Evolutionary conservation across 1,139 yeast species (phyloP), one percentile per base, ranked within the genome.

Genomic region (Taphrina communis): DNA sequence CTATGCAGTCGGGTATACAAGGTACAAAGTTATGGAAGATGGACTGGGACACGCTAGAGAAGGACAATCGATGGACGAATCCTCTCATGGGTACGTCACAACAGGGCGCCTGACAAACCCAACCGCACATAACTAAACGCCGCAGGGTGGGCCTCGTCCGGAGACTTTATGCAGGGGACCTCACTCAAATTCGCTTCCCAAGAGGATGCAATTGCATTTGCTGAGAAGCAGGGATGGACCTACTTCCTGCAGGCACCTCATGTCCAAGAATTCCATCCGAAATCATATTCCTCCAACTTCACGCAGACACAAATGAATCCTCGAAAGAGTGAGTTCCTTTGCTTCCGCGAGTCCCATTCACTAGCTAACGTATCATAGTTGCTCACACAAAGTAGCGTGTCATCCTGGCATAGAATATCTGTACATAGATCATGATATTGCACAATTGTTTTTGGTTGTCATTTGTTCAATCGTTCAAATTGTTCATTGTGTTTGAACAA

Each of bases 131-230:
- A n/a, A 21, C 53, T 50, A 21, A 50, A 8, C 36, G 6, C 12
- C 6, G 36, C 19, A 60, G 97, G 97, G 19, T 90, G 89, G 82
- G 93, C 90, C 75, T 85, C 90, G 48, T 82, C 90, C 58, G 86
- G 90, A 42, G 97, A 90, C 78, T 88, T 86, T 79, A 88, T 90
- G 95, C 96, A 90, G 81, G 92, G 89, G 38, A 88, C 94, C n/a
- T 84, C 84, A 75, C 80, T 90, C 83, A 86, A 86, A 77, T 90
- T 90, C 76, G 88, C 86, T 75, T 82, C 87, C 68, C 87, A 86
- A 79, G 95, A 90, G 65, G 85, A 90, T 46, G 97, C 97, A 48
- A 81, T 89, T 70, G 83, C 84, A 71, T 90, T 90, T 78, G 96
- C 96, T 19, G 85, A 86, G 74, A 88, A 90, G 72, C 95, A 90